phyloP scores from a whole-genome alignment of 208 protist species.

The Wallacemonas sp. region DNA sequence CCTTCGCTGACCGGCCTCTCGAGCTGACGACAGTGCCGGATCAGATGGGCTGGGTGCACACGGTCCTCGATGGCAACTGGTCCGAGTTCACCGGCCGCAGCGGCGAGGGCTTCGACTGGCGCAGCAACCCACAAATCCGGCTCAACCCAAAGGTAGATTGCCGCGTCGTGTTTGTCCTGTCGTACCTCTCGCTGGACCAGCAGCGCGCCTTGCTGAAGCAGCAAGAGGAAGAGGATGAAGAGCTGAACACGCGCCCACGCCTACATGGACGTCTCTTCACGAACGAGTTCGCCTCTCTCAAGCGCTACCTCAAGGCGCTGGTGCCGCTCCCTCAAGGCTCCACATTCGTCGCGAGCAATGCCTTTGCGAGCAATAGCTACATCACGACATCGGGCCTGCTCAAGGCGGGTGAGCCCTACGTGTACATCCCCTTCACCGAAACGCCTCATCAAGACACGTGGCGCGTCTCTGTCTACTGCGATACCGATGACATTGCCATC shows the following conservation, averaged over 20 bases:
- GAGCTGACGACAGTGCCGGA: slow-evolving; percentile 84
- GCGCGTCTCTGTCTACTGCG: slow-evolving; percentile 86
- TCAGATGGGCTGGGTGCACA: slow-evolving; percentile 87
- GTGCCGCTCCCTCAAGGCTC: slow-evolving; percentile 86
- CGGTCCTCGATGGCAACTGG: slow-evolving; percentile 78
- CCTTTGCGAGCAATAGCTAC: slow-evolving; percentile 84
- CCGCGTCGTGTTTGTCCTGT: slow-evolving; percentile 84
- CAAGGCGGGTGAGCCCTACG: slow-evolving; percentile 62
- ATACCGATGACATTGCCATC: slow-evolving; percentile 77
- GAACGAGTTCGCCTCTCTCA: slow-evolving; percentile 65
- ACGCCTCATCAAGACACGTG: slow-evolving; percentile 73
- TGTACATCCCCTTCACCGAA: slow-evolving; percentile 90
- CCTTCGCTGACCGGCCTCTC: slow-evolving; percentile 78
- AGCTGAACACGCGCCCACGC: slow-evolving; percentile 70
- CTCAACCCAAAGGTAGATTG: slow-evolving; percentile 64
- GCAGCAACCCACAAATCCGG: slow-evolving; percentile 84
- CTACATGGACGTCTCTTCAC: slow-evolving; percentile 88
- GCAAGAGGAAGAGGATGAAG: slow-evolving; percentile 72
- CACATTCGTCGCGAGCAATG: slow-evolving; percentile 87
- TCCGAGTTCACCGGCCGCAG: slow-evolving; percentile 82
- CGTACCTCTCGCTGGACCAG: slow-evolving; percentile 78
- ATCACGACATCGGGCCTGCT: slow-evolving; percentile 81
- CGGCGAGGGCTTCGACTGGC: slow-evolving; percentile 87
- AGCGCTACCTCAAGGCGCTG: slow-evolving; percentile 85
- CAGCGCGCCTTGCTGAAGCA: slow-evolving; percentile 39